phyloP scores from a whole-genome alignment of 192 early-diverging fungal genomes.

The Coemansia sp. region DNA sequence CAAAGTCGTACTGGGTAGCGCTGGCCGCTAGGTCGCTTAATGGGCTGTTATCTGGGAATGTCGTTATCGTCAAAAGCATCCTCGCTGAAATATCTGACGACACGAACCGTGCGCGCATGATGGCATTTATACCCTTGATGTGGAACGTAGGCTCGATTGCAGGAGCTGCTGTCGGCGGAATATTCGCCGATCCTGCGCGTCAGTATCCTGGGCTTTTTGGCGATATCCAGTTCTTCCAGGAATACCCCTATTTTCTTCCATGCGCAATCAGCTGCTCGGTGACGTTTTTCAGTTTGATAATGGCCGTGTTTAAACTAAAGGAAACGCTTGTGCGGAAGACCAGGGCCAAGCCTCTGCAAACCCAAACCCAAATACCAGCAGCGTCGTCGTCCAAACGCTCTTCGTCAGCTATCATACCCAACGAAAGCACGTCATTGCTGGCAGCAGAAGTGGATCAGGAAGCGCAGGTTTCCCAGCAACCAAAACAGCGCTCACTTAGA shows the following conservation, averaged over 20 bases:
- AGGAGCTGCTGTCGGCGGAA: constrained; percentile 76
- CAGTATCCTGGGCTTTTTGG: constrained; percentile 66
- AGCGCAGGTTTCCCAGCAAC: neutral
- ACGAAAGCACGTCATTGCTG: constrained; percentile 19
- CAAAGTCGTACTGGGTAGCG: constrained; percentile 59
- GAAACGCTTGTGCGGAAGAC: constrained; percentile 50
- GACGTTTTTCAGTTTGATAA: constrained; percentile 61
- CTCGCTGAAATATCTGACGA: constrained; percentile 84
- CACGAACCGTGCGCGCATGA: constrained; percentile 75
- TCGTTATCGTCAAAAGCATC: constrained; percentile 78
- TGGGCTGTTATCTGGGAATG: constrained; percentile 74
- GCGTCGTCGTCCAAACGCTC: neutral
- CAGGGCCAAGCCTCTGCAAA: neutral
- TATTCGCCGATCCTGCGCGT: constrained; percentile 72
- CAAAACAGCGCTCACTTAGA: constrained; percentile 11
- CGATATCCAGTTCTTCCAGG: constrained; percentile 57
- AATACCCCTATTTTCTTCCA: constrained; percentile 82
- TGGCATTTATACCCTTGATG: constrained; percentile 69
- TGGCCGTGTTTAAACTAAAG: constrained; percentile 65
- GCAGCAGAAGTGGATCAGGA: neutral
- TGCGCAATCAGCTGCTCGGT: constrained; percentile 68
- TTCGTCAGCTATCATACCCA: neutral
- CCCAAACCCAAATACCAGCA: neutral
- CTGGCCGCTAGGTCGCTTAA: constrained; percentile 61
- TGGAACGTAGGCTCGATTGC: constrained; percentile 65